Base-by-base conservation (phyloP, 345 rosid genomes). In the Limnanthes douglasii region DNA sequence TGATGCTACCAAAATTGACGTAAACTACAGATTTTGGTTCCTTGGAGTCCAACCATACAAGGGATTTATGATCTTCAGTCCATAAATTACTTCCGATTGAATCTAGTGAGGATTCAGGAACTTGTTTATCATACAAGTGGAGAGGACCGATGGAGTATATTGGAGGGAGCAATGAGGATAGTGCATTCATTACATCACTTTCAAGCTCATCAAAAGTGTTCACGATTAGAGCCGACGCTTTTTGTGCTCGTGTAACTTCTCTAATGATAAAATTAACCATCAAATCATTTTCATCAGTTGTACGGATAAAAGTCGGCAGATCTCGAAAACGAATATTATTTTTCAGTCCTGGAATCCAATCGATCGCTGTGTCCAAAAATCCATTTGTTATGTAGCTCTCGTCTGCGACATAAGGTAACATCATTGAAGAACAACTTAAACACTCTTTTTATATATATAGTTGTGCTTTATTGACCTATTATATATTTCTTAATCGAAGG, bases 311-410 rank as follows among this genome's bases (percentile, higher is more conserved):
- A 15, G 50, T 50, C 11, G 69, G 66, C 16, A 67, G 42, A 41
- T 67, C 62, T 34, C 20, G 62, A 13, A 62, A 16, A 1, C 48
- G 43, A 5, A 62, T 43, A 15, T 51, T 38, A 16, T 53, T 44
- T 7, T 33, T 51, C 66, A 62, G 50, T 0, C 45, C 33, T 1
- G 73, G 66, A 39, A 67, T 55, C 69, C 69, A 67, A 43, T 61
- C 65, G 19, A 61, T 39, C 1, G 12, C 9, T 1, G 50, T 42
- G 21, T 66, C 62, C 18, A 66, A 18, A 11, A 48, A 35, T 11
- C 60, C 66, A 16, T 60, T 60, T 1, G 50, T 35, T 18, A 65
- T 16, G 35, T 45, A 39, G 24, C 50, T 56, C 11, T 46, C 52
- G 52, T 56, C 64, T 65, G 44, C 21, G 11, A 21, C 22, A 7